phyloP scores from a whole-genome alignment of 257 asterid genomes.

The Fraxinus cuspidata region DNA sequence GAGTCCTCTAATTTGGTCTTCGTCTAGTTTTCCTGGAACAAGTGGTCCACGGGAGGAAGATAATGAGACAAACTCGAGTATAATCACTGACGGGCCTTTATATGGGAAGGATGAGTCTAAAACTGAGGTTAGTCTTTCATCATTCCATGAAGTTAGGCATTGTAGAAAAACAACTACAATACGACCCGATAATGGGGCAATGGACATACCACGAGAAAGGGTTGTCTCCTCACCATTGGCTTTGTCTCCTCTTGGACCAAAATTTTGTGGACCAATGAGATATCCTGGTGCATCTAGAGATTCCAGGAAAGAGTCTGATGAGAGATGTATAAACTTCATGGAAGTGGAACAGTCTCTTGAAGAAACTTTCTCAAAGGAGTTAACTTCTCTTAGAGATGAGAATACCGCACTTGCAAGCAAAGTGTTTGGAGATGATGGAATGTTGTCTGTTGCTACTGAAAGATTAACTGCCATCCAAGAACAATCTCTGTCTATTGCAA shows the following conservation, averaged over 20 bases:
- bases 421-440: slow-evolving; percentile 49
- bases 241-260: slow-evolving; percentile 87
- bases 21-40: slow-evolving; percentile 31
- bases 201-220: slow-evolving; percentile 32
- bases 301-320: slow-evolving; percentile 43
- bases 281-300: slow-evolving; percentile 30
- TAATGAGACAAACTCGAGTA: slow-evolving; percentile 36
- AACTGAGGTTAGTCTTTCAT: slow-evolving; percentile 26
- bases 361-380: slow-evolving; percentile 46
- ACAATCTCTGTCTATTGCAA: slow-evolving; percentile 31
- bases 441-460: slow-evolving; percentile 44
- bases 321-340: slow-evolving; percentile 53
- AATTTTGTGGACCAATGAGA: slow-evolving; percentile 45
- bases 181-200: slow-evolving; percentile 31
- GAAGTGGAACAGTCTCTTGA: slow-evolving; percentile 74
- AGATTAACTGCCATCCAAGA: slow-evolving; percentile 42
- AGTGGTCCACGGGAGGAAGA: slow-evolving; percentile 36
- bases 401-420: slow-evolving; percentile 22
- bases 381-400: slow-evolving; percentile 41
- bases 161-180: slow-evolving; percentile 32
- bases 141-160: slow-evolving; percentile 32
- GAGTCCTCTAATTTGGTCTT: slow-evolving; percentile 37
- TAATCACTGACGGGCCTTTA: slow-evolving; percentile 58
- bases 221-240: slow-evolving; percentile 51
- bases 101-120: slow-evolving; percentile 32